Percentiles rank a stretch among this genome's conserved stretches.
phyloP scores from a whole-genome alignment of 495 filamentous ascomycete genomes.

The Paragyromitra xinjiangensis region DNA sequence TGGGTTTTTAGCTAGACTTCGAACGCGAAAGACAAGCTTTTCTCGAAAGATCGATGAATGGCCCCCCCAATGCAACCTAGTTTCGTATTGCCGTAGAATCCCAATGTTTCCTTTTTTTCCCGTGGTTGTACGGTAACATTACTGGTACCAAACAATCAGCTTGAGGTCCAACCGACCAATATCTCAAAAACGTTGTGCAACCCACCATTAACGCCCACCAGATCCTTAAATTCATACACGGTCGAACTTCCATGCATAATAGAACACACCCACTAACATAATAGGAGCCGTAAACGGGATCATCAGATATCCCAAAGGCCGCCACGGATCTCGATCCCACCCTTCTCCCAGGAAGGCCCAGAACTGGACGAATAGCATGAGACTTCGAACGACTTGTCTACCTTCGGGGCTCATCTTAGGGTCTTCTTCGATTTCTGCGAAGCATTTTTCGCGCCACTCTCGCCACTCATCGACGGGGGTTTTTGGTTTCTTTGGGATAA shows the following conservation, averaged over 20 bases:
- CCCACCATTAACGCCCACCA: background rate
- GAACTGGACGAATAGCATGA: constrained; percentile 30
- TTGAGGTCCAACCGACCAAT: background rate
- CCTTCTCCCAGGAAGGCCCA: constrained; percentile 28
- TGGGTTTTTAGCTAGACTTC: background rate
- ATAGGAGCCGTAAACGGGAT: constrained; percentile 16
- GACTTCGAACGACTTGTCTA: constrained; percentile 11
- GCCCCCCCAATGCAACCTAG: too few species aligned
- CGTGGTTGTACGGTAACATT: background rate
- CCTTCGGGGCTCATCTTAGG: constrained; percentile 24
- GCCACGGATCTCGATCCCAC: constrained; percentile 15
- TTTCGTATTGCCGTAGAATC: too few species aligned
- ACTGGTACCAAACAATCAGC: constrained; percentile 1
- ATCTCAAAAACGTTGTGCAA: background rate
- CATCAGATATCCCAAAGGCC: constrained; percentile 30
- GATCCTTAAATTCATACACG: constrained; percentile 8
- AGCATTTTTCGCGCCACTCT: constrained; percentile 20
- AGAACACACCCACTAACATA: constrained; percentile 15
- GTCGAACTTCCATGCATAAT: constrained; percentile 27
- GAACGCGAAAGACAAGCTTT: background rate
- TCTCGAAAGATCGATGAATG: too few species aligned
- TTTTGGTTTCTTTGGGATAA: background rate
- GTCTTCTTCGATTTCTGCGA: constrained; percentile 32
- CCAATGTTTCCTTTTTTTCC: too few species aligned
- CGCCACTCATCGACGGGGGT: constrained; percentile 12